Conservation (phyloP, 345 rosid species). For the Sisymbrium altissimum region DNA sequence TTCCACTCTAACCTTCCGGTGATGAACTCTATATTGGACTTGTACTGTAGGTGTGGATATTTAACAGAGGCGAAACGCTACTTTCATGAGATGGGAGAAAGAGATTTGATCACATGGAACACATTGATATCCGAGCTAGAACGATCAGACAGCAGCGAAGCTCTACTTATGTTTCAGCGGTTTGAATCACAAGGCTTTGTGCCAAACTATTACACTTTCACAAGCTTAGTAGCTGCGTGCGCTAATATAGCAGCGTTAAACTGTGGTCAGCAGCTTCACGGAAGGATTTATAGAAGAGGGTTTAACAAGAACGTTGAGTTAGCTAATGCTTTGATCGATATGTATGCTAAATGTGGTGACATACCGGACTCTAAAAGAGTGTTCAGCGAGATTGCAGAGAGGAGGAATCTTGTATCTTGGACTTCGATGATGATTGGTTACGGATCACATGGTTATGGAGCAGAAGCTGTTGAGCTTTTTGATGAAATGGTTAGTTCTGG, state of each 20-base stretch:
- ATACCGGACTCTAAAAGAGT: slow-evolving; percentile 51
- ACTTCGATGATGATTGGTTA: slow-evolving; percentile 96
- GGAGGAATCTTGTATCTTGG: slow-evolving; percentile 71
- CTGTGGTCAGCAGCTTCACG: slow-evolving; percentile 87
- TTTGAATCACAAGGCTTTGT: slow-evolving; percentile 63
- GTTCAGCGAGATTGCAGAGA: slow-evolving; percentile 46
- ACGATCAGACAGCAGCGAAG: slow-evolving; percentile 48
- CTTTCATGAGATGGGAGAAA: slow-evolving; percentile 70
- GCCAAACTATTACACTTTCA: slow-evolving; percentile 78
- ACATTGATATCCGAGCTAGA: slow-evolving; percentile 75
- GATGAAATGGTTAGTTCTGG: slow-evolving; percentile 75
- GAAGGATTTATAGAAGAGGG: slow-evolving; percentile 56
- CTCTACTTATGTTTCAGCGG: slow-evolving; percentile 54
- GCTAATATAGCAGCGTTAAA: slow-evolving; percentile 61
- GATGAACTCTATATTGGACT: slow-evolving; percentile 79
- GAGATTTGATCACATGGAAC: slow-evolving; percentile 82
- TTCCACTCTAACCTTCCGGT: slow-evolving; percentile 68
- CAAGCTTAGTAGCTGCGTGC: slow-evolving; percentile 69
- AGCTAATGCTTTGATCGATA: slow-evolving; percentile 74
- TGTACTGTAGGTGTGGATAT: slow-evolving; percentile 80
- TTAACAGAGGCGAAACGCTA: slow-evolving; percentile 54
- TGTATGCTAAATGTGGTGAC: slow-evolving; percentile 92
- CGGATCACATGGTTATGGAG: slow-evolving; percentile 76
- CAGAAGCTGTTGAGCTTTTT: slow-evolving; percentile 65
- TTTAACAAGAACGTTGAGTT: slow-evolving; percentile 49